Base-by-base conservation (phyloP, 164 flowering plant genomes). In the Chimonanthus salicifolius region DNA sequence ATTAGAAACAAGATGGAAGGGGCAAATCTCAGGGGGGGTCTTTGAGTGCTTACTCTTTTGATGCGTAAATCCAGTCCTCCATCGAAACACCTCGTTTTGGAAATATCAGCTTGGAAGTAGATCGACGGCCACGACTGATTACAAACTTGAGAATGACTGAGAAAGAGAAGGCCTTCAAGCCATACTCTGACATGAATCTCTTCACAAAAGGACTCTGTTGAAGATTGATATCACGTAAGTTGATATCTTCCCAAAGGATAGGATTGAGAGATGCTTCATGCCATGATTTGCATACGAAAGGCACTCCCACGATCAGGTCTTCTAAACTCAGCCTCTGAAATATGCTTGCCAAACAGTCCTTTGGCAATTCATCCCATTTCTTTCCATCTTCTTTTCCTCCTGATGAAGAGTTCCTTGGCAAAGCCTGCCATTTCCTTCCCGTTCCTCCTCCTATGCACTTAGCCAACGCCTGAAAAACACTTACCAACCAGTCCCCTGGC, bases 61-160 rank as follows among this genome's bases (percentile, higher is more conserved):
- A n/a, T 18, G 20, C 44, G 4, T 6, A 63, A 63, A 4, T 63
- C 66, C 66, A 63, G 66, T 21, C 66, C 66, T 63, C 66, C 4
- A 63, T 18, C 20, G 66, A 18, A 20, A 63, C 66, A 63, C 66
- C 66, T 63, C 20, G 33, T 6, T 43, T 21, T 18, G 66, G 66
- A 63, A 63, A 63, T 63, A 63, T 15, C 66, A 63, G 33, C 43
- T 20, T 63, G 10, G 33, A 63, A 63, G 66, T 18, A 63, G 66
- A 63, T 63, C 66, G 21, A 63, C 66, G 66, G 66, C 66, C 66
- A 21, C 66, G 66, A 63, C 20, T 63, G 9, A 63, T 18, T 63
- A 43, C 66, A 20, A 63, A 63, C 66, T 63, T 63, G 43, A 63
- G 21, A 63, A 63, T n/a, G 11, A 21, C 66, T 9, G 66, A 18